Evolutionary conservation across 2,329 filamentous ascomycete species (phyloP).

Genomic region (Apiospora malaysiana): DNA sequence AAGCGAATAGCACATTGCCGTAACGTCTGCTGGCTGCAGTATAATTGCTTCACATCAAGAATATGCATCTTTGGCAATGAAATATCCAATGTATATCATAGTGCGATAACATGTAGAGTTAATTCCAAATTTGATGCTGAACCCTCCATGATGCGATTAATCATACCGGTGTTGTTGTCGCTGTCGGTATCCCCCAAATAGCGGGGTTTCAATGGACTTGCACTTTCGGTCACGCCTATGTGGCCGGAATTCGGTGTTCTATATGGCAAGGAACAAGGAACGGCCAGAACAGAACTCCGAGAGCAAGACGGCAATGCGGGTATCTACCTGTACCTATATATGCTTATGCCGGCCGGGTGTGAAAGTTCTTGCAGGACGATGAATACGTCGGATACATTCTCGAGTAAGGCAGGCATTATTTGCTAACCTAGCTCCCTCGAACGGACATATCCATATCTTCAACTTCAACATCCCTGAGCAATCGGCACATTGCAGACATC

Average conservation of each 20-base stretch:
- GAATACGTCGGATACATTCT: not conserved
- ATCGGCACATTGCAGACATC: not conserved
- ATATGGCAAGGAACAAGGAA: not conserved
- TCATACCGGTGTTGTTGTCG: not conserved
- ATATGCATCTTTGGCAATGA: no score
- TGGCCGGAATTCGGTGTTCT: not conserved
- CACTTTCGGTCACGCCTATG: not conserved
- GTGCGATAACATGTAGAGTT: no score
- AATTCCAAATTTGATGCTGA: no score
- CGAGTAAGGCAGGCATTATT: no score
- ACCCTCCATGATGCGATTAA: no score
- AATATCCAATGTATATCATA: not conserved
- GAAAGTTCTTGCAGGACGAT: no score
- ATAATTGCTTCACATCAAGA: not conserved
- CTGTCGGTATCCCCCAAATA: not conserved
- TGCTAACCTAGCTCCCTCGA: no score
- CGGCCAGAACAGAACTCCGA: not conserved
- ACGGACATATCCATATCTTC: not conserved
- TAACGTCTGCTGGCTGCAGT: not conserved
- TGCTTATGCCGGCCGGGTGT: not conserved
- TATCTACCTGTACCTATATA: not conserved
- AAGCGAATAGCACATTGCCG: not conserved
- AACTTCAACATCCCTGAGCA: not conserved
- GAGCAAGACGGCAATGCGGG: not conserved
- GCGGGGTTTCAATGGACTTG: constrained; percentile 1